Base-by-base conservation (phyloP, 225 moss, liverwort and hornwort genomes). In the Polytrichum commune region DNA sequence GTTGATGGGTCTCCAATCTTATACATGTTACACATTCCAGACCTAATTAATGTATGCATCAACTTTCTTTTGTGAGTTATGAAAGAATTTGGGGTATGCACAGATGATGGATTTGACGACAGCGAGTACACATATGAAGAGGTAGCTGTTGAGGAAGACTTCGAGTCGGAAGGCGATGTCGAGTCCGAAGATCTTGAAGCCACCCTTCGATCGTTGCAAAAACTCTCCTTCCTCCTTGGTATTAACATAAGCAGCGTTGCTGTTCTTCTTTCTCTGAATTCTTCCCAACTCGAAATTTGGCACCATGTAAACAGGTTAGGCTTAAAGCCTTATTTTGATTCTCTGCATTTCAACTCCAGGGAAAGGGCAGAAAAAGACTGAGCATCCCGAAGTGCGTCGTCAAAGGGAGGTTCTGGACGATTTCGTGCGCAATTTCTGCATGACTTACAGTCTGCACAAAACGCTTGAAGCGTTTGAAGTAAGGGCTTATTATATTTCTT, bases 391-490 rank as follows among this genome's bases (percentile, higher is more conserved):
- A 38, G 73, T 78, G 22, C 87, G 85, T 54, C 85, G 86, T 25
- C 84, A 90, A 76, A 82, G 86, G 57, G 93, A 96, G 75, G 95
- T 96, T 70, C 67, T 91, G 72, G 95, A 96, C 71, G 95, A 96
- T 77, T 96, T 96, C 70, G 88, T 96, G 57, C 82, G 93, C 7
- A 96, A 96, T 64, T 93, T 93, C 63, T 87, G 89, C 27, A 79
- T 93, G 80, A 88, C 90, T 38, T 91, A 93, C 71, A 81, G 77
- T 67, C 83, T 93, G 54, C 83, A 90, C 64, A 96, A 82, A 78
- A 96, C 95, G 6, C 85, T 96, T 22, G 93, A 93, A 61, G 82
- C 87, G 24, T 93, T 96, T 71, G 95, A 96, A 85, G 95, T 95
- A 72, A 73, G 83, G 46, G 46, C 46, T 46, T 16, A 46, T 3